Evolutionary conservation across 371 early-diverging fungal species (phyloP).

Genomic region (Blakeslea trispora): DNA sequence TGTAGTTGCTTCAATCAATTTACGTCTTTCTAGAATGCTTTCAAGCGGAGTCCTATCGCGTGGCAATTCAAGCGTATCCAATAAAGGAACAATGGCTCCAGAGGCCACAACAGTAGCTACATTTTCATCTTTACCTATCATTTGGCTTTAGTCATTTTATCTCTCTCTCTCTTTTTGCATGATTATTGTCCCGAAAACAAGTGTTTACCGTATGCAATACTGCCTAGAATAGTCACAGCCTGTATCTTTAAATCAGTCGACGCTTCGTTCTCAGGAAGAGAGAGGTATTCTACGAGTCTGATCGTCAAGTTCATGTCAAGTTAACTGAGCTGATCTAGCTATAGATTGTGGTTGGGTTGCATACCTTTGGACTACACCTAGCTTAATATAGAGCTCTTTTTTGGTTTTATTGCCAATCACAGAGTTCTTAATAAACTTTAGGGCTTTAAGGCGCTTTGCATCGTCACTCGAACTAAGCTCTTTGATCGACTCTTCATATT

Average conservation of each 20-base stretch:
- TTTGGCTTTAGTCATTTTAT: too few species aligned
- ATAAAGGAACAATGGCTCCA: constrained; percentile 64
- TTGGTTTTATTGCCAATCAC: constrained; percentile 87
- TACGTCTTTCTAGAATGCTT: constrained; percentile 42
- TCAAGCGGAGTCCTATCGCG: constrained; percentile 39
- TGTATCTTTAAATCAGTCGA: constrained; percentile 59
- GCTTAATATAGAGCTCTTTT: constrained; percentile 74
- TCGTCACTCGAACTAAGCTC: constrained; percentile 50
- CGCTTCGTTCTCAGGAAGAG: constrained; percentile 31
- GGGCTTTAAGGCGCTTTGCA: constrained; percentile 55
- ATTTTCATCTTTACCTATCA: constrained; percentile 69
- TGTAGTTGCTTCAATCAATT: constrained; percentile 72
- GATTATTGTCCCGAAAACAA: constrained; percentile 5
- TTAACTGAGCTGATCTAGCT: too few species aligned
- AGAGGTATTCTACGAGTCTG: constrained; percentile 64
- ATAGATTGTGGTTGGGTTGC: too few species aligned
- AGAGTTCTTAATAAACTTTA: constrained; percentile 82
- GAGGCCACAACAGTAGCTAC: constrained; percentile 59
- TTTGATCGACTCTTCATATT: constrained; percentile 60
- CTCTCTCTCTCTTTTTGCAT: constrained; percentile 1
- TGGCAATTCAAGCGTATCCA: constrained; percentile 59
- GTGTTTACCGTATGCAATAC: constrained; percentile 72
- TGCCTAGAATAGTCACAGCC: constrained; percentile 76
- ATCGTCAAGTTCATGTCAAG: not conserved
- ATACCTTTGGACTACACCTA: constrained; percentile 72